phyloP scores from a whole-genome alignment of 2,329 filamentous ascomycete genomes.

The Xylariaceae sp. region DNA sequence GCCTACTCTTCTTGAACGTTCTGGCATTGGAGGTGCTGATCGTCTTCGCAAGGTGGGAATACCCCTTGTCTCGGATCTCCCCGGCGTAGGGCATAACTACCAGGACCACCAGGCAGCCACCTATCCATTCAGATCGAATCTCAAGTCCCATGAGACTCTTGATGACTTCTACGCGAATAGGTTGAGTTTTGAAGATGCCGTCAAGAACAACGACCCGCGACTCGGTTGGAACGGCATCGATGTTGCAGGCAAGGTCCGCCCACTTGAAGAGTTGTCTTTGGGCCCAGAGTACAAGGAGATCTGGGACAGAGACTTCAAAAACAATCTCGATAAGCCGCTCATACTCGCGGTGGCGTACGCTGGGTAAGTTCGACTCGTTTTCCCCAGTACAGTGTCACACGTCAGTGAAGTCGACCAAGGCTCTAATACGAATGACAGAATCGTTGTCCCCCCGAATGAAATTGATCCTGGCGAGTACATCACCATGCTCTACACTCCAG shows the following conservation, averaged over 20 bases:
- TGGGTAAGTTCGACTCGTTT: constrained; percentile 25
- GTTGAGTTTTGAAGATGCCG: constrained; percentile 11
- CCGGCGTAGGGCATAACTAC: constrained; percentile 44
- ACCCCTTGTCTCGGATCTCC: constrained; percentile 38
- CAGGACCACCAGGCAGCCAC: constrained; percentile 47
- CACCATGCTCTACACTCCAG: constrained; percentile 41
- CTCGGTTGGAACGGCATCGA: constrained; percentile 26
- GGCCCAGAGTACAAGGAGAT: constrained; percentile 23
- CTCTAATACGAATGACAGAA: background rate
- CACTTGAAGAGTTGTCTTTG: constrained; percentile 21
- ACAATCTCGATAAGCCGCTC: constrained; percentile 22
- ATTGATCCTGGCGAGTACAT: background rate
- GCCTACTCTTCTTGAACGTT: constrained; percentile 47
- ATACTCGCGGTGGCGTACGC: background rate
- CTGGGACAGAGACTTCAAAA: constrained; percentile 24
- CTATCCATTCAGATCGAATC: constrained; percentile 39
- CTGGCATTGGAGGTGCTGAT: constrained; percentile 43
- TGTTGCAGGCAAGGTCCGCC: constrained; percentile 22
- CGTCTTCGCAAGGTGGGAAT: constrained; percentile 37
- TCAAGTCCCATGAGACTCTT: constrained; percentile 19
- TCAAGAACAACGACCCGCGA: constrained; percentile 15
- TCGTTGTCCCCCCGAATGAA: background rate
- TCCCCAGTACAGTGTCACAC: no score
- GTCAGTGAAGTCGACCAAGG: no score
- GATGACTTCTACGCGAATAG: constrained; percentile 16